phyloP scores from a whole-genome alignment of 2,329 filamentous ascomycete species.

The Botrytis pseudocinerea region DNA sequence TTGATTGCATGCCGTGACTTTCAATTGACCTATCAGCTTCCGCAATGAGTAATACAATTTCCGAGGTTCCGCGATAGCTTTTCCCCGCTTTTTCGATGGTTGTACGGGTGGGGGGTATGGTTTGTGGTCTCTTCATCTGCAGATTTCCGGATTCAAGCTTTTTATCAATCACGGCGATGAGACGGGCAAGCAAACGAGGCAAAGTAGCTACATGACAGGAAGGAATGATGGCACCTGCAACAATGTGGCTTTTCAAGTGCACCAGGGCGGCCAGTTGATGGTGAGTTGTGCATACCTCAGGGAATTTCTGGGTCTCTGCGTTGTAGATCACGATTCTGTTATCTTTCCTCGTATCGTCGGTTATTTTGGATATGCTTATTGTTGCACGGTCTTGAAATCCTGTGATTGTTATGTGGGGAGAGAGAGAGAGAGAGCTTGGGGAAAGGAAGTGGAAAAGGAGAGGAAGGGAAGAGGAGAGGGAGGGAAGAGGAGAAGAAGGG shows the following conservation, averaged over 20 bases:
- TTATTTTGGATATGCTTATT: background rate
- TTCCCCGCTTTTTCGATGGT: background rate
- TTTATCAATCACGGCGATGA: background rate
- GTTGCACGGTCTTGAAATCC: background rate
- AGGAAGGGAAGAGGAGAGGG: no score
- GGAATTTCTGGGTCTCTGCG: background rate
- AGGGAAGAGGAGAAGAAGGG: no score
- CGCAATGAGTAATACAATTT: background rate
- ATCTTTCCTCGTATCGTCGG: background rate
- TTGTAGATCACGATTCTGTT: background rate
- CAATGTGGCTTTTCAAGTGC: background rate
- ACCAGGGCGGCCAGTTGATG: background rate
- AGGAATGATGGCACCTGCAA: background rate
- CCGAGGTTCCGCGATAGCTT: background rate
- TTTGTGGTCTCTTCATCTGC: background rate
- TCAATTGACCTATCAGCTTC: background rate
- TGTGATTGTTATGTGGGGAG: no score
- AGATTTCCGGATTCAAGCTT: background rate
- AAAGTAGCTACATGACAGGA: background rate
- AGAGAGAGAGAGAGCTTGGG: background rate
- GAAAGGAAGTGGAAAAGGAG: no score
- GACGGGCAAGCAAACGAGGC: background rate
- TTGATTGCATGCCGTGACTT: background rate
- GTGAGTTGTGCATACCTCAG: background rate
- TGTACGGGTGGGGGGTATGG: no score